phyloP scores from a whole-genome alignment of 1,139 yeast genomes.

The Ogataea hybrid region DNA sequence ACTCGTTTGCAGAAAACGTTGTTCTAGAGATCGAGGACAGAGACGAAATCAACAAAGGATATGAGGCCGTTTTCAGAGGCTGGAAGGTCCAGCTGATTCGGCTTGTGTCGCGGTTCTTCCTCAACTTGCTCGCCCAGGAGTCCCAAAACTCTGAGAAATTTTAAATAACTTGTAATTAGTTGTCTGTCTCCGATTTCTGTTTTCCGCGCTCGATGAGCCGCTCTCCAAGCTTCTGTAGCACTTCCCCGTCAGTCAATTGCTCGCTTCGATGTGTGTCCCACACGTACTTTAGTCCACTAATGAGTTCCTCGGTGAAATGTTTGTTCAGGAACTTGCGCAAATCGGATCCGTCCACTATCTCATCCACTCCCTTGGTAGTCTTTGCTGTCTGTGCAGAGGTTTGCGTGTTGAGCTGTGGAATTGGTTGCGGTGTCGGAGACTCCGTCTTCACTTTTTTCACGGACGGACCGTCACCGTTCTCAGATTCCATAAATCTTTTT shows the following conservation, averaged over 20 bases:
- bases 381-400: conserved; percentile 11
- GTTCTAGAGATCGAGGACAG: conserved; percentile 29
- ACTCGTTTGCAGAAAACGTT: conserved; percentile 21
- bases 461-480: conserved; percentile 4
- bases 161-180: conserved; percentile 33
- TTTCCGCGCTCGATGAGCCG: conserved; percentile 53
- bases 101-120: conserved; percentile 81
- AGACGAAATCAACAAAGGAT: conserved; percentile 39
- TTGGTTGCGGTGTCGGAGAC: conserved; percentile 25
- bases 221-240: conserved; percentile 69
- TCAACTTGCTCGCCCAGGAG: conserved; percentile 57
- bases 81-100: conserved; percentile 88
- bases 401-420: conserved; percentile 18
- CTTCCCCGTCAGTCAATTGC: conserved; percentile 59
- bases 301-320: conserved; percentile 62
- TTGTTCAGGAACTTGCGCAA: conserved; percentile 75
- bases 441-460: conserved; percentile 16
- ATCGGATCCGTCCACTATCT: conserved; percentile 78
- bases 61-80: conserved; percentile 72
- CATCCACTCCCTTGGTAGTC: conserved; percentile 29
- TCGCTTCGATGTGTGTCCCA: conserved; percentile 23
- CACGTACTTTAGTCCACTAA: conserved; percentile 66
- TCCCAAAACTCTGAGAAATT: conserved; percentile 34
- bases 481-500: conserved; percentile 2
- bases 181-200: conserved; percentile 21